Percentiles rank a stretch among this genome's conserved stretches.
Conservation (phyloP, 1,284 basidiomycete species). For the Volvariella surrecta region DNA sequence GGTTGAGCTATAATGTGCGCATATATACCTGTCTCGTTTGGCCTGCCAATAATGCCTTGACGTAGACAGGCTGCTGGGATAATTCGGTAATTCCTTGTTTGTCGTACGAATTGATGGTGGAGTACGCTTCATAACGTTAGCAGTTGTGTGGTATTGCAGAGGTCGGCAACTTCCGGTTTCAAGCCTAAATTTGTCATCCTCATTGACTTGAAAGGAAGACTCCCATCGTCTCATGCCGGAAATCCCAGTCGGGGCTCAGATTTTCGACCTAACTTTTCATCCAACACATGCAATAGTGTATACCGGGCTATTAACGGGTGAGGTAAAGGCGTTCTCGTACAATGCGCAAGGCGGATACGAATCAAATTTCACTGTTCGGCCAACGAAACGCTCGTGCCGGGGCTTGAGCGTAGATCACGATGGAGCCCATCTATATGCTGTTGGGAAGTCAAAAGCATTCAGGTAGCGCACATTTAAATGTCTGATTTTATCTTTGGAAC, state of each 20-base stretch:
- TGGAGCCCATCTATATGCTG: slow-evolving; percentile 64
- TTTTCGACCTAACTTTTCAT: slow-evolving; percentile 88
- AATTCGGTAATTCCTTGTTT: too few relatives aligned
- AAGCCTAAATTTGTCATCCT: not conserved
- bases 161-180: slow-evolving; percentile 5
- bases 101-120: too few relatives aligned
- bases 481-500: slow-evolving; percentile 3
- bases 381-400: slow-evolving; percentile 72
- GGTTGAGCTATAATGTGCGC: too few relatives aligned
- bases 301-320: slow-evolving; percentile 74
- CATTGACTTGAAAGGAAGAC: slow-evolving; percentile 4
- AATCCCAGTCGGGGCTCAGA: slow-evolving; percentile 66
- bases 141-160: too few relatives aligned
- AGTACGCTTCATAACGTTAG: too few relatives aligned
- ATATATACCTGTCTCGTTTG: too few relatives aligned
- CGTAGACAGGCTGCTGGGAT: too few relatives aligned
- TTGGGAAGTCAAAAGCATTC: slow-evolving; percentile 78
- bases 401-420: slow-evolving; percentile 57
- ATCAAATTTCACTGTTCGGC: slow-evolving; percentile 46
- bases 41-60: too few relatives aligned
- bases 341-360: slow-evolving; percentile 54
- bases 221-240: slow-evolving; percentile 50
- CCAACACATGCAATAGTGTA: slow-evolving; percentile 66
- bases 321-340: slow-evolving; percentile 75
- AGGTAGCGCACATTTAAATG: slow-evolving; percentile 56